These are phyloP conservation scores for Diaporthe helianthi DNA, from an alignment of 2,329 filamentous ascomycete species.

Conservation along the genomic window DNA sequence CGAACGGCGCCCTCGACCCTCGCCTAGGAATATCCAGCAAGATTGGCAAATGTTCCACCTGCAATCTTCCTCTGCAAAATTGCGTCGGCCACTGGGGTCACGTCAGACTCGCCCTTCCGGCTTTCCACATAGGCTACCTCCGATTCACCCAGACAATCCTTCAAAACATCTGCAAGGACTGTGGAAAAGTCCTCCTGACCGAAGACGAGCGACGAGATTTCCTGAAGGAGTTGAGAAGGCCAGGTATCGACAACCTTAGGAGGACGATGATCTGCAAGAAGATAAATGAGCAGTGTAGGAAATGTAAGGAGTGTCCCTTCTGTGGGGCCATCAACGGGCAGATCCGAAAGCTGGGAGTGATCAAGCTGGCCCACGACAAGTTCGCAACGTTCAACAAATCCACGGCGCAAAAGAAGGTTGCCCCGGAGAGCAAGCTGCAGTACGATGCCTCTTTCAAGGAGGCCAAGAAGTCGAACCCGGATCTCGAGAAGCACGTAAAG, in stretches of 20 bases:
- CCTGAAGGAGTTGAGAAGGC: constrained; percentile 80
- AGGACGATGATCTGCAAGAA: constrained; percentile 84
- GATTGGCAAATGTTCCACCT: constrained; percentile 79
- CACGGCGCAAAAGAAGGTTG: constrained; percentile 81
- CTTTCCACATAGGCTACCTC: constrained; percentile 95
- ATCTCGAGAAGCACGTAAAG: constrained; percentile 88
- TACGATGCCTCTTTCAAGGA: constrained; percentile 88
- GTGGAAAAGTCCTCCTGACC: constrained; percentile 81
- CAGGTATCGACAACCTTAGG: constrained; percentile 85
- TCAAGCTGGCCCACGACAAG: constrained; percentile 95
- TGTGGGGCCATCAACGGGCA: constrained; percentile 87
- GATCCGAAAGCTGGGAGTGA: constrained; percentile 88
- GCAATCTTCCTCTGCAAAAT: constrained; percentile 78
- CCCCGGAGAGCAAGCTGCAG: constrained; percentile 79
- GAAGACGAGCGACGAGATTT: constrained; percentile 80
- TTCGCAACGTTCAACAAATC: constrained; percentile 89
- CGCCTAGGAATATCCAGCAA: constrained; percentile 92
- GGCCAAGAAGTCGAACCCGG: constrained; percentile 77
- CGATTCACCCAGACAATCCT: constrained; percentile 91
- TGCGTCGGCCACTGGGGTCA: constrained; percentile 97
- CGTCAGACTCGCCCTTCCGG: constrained; percentile 86
- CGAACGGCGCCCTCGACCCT: constrained; percentile 85
- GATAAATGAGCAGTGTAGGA: constrained; percentile 88
- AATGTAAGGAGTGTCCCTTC: constrained; percentile 80
- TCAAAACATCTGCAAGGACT: constrained; percentile 96